phyloP scores from a whole-genome alignment of 805 yeast species.

The Blastobotrys robertii region DNA sequence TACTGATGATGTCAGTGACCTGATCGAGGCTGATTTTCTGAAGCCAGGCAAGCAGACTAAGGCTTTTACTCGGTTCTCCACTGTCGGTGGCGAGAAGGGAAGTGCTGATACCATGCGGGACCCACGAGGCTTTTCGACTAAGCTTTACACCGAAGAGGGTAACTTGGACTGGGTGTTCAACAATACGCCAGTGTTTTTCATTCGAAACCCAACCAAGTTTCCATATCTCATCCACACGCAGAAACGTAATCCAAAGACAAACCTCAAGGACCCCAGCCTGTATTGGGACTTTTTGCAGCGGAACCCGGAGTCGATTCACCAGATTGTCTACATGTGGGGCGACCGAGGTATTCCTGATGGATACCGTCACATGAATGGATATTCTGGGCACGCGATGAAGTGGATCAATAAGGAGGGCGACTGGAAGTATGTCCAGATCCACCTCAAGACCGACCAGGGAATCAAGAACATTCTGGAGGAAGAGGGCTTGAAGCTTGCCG shows the following conservation, averaged over 20 bases:
- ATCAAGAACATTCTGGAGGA: conserved; percentile 35
- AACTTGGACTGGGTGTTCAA: conserved; percentile 64
- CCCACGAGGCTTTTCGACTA: conserved; percentile 60
- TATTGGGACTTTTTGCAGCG: conserved; percentile 50
- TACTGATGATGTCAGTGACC: conserved; percentile 47
- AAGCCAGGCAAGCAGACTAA: conserved; percentile 74
- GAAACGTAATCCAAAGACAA: conserved; percentile 58
- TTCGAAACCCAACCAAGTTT: conserved; percentile 56
- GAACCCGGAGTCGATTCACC: conserved; percentile 50
- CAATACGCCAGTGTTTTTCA: conserved; percentile 60
- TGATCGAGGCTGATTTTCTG: conserved; percentile 44
- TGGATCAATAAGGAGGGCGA: conserved; percentile 42
- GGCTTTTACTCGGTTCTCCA: conserved; percentile 48
- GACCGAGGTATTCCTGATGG: conserved; percentile 51
- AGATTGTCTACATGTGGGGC: conserved; percentile 46
- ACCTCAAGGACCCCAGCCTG: conserved; percentile 44
- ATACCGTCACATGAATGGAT: conserved; percentile 50
- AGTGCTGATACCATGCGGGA: conserved; percentile 59
- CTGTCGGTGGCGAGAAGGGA: conserved; percentile 64
- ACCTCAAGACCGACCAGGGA: conserved; percentile 43
- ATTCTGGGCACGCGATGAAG: conserved; percentile 58
- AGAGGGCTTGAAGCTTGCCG: conserved; percentile 39
- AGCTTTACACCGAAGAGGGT: conserved; percentile 60
- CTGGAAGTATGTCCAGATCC: conserved; percentile 47
- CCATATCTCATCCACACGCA: conserved; percentile 60